A percentile compares a stretch with the other conserved stretches of the same genome.
phyloP scores from a whole-genome alignment of 2,329 filamentous ascomycete species.

The Pseudogymnoascus sp. region DNA sequence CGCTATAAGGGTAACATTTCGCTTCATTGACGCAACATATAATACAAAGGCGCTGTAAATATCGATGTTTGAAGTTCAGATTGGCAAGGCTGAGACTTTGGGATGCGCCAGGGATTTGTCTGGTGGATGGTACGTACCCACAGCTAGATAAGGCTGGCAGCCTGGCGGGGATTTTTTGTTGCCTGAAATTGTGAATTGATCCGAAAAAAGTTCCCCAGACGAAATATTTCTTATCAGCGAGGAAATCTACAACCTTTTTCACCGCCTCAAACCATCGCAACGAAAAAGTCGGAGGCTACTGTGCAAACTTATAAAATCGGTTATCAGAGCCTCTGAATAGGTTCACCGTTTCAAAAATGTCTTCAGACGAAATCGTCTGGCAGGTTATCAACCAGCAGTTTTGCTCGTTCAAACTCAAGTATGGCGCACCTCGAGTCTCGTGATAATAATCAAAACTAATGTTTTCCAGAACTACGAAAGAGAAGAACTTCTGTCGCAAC shows the following conservation, averaged over 20 bases:
- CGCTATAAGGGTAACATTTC: neutral
- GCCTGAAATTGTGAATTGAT: neutral
- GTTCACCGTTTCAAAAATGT: slow-evolving; percentile 44
- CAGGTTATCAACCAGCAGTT: slow-evolving; percentile 93
- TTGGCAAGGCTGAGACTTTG: neutral
- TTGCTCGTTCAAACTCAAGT: slow-evolving; percentile 93
- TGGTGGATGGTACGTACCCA: neutral
- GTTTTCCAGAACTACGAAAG: slow-evolving; percentile 61
- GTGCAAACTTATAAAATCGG: neutral
- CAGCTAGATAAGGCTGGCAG: neutral
- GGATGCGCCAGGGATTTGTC: neutral
- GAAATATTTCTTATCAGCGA: slow-evolving; percentile 8
- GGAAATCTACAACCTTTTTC: slow-evolving; percentile 7
- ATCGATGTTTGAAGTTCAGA: neutral
- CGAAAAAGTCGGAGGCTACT: neutral
- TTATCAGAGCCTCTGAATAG: neutral
- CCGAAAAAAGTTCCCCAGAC: slow-evolving; percentile 8
- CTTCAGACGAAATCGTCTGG: slow-evolving; percentile 96
- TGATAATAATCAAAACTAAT: slow-evolving; percentile 24
- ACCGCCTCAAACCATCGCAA: neutral
- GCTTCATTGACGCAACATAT: slow-evolving; percentile 6
- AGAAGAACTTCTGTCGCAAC: slow-evolving; percentile 91
- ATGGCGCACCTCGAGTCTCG: slow-evolving; percentile 27
- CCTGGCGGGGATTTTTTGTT: neutral
- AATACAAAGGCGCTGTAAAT: neutral